Conservation (phyloP, 2,329 filamentous ascomycete species). For the Nothophoma quercina region DNA sequence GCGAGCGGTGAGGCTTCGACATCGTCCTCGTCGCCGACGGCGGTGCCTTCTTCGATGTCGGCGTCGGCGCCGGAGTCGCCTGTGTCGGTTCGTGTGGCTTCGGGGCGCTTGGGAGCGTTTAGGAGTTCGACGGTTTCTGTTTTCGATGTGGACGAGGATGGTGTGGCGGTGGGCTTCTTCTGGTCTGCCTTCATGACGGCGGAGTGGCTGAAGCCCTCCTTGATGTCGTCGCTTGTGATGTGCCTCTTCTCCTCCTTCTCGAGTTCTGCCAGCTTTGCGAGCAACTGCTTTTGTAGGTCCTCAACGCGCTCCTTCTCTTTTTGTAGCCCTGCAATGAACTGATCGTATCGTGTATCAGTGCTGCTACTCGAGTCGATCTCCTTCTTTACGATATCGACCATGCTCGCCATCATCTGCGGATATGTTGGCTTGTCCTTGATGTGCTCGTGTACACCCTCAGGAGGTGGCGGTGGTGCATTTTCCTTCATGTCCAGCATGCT, state of each 20-base stretch:
- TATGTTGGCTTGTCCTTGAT: slow-evolving; percentile 82
- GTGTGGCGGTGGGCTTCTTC: slow-evolving; percentile 32
- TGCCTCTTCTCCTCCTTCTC: slow-evolving; percentile 86
- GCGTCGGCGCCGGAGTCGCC: slow-evolving; percentile 66
- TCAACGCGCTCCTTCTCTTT: slow-evolving; percentile 80
- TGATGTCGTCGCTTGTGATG: slow-evolving; percentile 91
- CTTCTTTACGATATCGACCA: slow-evolving; percentile 92
- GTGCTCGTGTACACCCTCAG: slow-evolving; percentile 79
- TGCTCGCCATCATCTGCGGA: slow-evolving; percentile 97
- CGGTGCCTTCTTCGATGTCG: slow-evolving; percentile 64
- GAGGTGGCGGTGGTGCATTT: slow-evolving; percentile 74
- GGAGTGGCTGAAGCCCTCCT: slow-evolving; percentile 90
- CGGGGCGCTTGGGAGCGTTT: slow-evolving; percentile 66
- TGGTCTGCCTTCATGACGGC: slow-evolving; percentile 63
- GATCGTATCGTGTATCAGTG: slow-evolving; percentile 69
- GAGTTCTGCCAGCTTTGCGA: slow-evolving; percentile 77
- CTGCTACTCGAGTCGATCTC: slow-evolving; percentile 77
- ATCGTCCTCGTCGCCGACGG: slow-evolving; percentile 66
- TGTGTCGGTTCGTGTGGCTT: slow-evolving; percentile 49
- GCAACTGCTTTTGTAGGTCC: slow-evolving; percentile 77
- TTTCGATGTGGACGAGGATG: slow-evolving; percentile 33
- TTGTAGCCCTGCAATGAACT: slow-evolving; percentile 80
- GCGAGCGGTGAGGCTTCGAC: slow-evolving; percentile 79
- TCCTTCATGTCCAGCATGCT: slow-evolving; percentile 64
- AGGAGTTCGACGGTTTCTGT: slow-evolving; percentile 69